A percentile compares a stretch with the other conserved stretches of the same genome.
Evolutionary conservation across 345 rosid genomes (phyloP).

Genomic region (Acer yangbiense): DNA sequence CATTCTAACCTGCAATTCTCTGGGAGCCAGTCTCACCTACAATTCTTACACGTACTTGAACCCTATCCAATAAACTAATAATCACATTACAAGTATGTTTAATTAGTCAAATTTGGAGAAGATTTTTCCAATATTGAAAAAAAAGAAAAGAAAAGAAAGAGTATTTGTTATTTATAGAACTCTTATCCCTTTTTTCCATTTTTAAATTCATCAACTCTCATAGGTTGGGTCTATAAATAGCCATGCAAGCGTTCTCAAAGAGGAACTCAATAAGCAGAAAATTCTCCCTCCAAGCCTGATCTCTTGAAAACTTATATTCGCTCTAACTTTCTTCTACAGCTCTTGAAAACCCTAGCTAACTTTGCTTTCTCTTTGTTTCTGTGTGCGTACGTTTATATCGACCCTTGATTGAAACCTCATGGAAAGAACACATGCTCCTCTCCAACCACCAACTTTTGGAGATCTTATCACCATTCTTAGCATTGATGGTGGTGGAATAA

Average conservation of each 20-base stretch:
- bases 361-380: neutral
- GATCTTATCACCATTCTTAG: conserved; percentile 44
- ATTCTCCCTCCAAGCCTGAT: neutral
- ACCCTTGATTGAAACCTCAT: neutral
- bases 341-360: neutral
- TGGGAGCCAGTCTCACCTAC: conserved; percentile 4
- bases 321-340: neutral
- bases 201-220: neutral
- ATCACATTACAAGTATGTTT: neutral
- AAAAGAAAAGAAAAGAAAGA: too few species aligned
- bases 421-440: conserved; percentile 41
- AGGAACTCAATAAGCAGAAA: neutral
- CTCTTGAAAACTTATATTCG: neutral
- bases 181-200: too few species aligned
- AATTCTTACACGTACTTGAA: neutral
- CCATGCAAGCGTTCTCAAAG: neutral
- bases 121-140: neutral
- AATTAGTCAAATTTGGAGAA: neutral
- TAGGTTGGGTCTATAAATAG: conserved; percentile 3
- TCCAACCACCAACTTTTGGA: conserved; percentile 40
- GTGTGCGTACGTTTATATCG: neutral
- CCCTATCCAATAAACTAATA: neutral
- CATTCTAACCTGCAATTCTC: conserved; percentile 7
- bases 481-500: conserved; percentile 54
- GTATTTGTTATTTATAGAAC: neutral